A percentile compares a stretch with the other conserved stretches of the same genome.
Evolutionary conservation across 257 asterid genomes (phyloP).

Genomic region (Parsonsia alboflavescens): DNA sequence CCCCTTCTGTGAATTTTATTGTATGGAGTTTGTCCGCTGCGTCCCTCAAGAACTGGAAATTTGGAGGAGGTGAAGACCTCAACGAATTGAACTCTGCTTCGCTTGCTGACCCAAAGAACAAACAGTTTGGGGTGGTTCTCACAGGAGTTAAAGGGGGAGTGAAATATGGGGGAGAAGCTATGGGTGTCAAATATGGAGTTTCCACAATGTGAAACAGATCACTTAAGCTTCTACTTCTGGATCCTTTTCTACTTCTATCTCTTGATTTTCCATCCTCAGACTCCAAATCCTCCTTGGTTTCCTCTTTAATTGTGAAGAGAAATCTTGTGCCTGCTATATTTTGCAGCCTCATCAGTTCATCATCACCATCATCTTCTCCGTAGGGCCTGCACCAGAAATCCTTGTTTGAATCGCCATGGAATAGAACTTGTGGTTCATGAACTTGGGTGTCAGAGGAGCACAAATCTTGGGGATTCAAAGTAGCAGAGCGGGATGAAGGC

Average conservation of each 20-base stretch:
- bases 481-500: constrained; percentile 30
- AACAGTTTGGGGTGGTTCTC: background rate
- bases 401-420: constrained; percentile 22
- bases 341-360: constrained; percentile 27
- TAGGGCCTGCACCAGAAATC: constrained; percentile 33
- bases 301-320: constrained; percentile 70
- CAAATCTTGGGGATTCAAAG: constrained; percentile 11
- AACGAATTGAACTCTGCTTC: constrained; percentile 41
- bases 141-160: constrained; percentile 68
- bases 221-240: constrained; percentile 41
- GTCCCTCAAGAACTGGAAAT: constrained; percentile 33
- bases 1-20: constrained; percentile 20
- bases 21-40: constrained; percentile 32
- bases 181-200: constrained; percentile 66
- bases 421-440: constrained; percentile 43
- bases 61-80: constrained; percentile 40
- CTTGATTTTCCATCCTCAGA: constrained; percentile 53
- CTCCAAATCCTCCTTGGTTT: constrained; percentile 71
- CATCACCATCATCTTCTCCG: constrained; percentile 24
- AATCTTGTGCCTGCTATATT: constrained; percentile 43
- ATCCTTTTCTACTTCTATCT: constrained; percentile 27
- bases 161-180: constrained; percentile 51
- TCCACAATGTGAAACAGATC: constrained; percentile 42
- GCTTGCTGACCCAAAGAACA: constrained; percentile 32
- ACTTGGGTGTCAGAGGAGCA: constrained; percentile 24